Evolutionary conservation across 805 yeast genomes (phyloP).

Genomic region (Kluyveromyces nonfermentans): DNA sequence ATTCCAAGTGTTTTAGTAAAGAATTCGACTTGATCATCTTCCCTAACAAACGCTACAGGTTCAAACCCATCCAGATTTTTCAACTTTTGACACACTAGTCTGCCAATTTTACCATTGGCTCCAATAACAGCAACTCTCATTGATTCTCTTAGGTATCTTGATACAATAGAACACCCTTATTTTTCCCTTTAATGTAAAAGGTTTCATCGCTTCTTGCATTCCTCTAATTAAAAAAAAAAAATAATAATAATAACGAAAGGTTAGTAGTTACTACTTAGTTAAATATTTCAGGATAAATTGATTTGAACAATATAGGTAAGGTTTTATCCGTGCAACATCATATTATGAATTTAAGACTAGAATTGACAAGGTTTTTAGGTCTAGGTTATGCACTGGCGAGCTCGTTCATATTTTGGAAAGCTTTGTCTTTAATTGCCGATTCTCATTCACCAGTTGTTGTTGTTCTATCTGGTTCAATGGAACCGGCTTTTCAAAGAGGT

Average conservation of each 20-base stretch:
- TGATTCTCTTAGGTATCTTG: not conserved
- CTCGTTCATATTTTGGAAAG: slow-evolving; percentile 89
- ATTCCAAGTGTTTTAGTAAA: slow-evolving; percentile 32
- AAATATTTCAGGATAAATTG: no score
- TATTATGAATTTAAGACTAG: slow-evolving; percentile 51
- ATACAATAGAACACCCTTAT: not conserved
- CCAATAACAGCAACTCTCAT: slow-evolving; percentile 42
- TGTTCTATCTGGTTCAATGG: slow-evolving; percentile 97
- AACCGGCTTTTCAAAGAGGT: slow-evolving; percentile 98
- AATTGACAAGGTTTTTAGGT: slow-evolving; percentile 55
- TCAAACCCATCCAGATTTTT: slow-evolving; percentile 23
- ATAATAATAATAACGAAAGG: no score
- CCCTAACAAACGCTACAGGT: slow-evolving; percentile 39
- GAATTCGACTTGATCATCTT: slow-evolving; percentile 34
- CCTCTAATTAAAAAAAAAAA: no score
- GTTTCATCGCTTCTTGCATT: no score
- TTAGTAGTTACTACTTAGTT: no score
- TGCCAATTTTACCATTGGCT: slow-evolving; percentile 56
- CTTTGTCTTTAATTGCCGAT: slow-evolving; percentile 63
- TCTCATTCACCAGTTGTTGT: slow-evolving; percentile 93
- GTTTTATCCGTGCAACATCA: no score
- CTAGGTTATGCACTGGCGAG: slow-evolving; percentile 75
- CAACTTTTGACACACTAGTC: slow-evolving; percentile 33
- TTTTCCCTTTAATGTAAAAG: not conserved
- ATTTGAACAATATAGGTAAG: no score